Evolutionary conservation across 805 yeast species (phyloP), one percentile per base, ranked within the genome.

Genomic region (Metschnikowia hibisci): DNA sequence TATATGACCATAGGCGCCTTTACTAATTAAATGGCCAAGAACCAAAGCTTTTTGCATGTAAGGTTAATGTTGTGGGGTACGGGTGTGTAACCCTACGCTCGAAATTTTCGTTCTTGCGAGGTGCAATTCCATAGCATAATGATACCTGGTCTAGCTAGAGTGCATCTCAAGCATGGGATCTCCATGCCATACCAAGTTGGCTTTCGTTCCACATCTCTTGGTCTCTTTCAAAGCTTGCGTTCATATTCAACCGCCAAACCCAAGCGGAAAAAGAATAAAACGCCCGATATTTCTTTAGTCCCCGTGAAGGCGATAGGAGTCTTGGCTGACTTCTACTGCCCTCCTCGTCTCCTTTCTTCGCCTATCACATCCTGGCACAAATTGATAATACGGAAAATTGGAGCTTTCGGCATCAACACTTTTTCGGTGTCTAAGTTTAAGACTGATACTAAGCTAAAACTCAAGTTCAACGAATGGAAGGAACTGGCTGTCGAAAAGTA

Each of bases 401-500:
- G 82, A 7, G 62, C 80, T 38, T 79, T 82, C 54, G 82, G 87
- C 30, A 74, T 79, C 59, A 85, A 84, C 60, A 81, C 89, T 33
- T 72, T 72, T 42, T 73, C 70, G 46, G 69, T 75, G 4, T 73
- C 69, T 43, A 71, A 71, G 50, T 76, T 64, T 55, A 74, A 67
- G 61, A 57, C 62, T 33, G 76, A 70, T 39, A 66, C 73, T 29
- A 62, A 63, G 30, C 58, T 64, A 46, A 63, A 62, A 22, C 77
- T 80, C 30, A 58, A 76, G 44, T 84, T 80, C 62, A 87, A 90
- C 26, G 76, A 81, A 46, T 90, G 96, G 96, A 87, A 86, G 62
- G 91, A 88, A 63, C 75, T 74, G 25, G 95, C 95, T 6, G 80
- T 90, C 53, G 87, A 87, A 53, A 71, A 71, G 39, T 89, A 81